Evolutionary conservation across 345 rosid species (phyloP), one percentile per base, ranked within the genome.

Genomic region (Melaleuca alternifolia): DNA sequence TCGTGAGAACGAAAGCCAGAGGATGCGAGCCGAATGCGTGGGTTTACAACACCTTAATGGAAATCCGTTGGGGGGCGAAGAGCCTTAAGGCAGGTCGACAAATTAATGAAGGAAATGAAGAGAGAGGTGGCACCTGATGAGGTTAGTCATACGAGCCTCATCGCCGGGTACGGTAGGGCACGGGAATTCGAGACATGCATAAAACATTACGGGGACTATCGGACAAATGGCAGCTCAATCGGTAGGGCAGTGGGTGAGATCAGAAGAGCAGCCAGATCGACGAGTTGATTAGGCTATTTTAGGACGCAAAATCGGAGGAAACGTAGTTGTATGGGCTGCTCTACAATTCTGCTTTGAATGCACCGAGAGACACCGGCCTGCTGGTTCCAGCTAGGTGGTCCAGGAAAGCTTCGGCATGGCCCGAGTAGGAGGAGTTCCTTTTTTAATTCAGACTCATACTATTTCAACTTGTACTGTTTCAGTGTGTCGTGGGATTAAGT

Each of bases 91-190:
- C 93, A 93, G 82, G 98, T 93, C 2, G 95, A 96, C 91, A 95
- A 94, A 93, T 46, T 95, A 6, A 95, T 98, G 98, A 95, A 91
- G 87, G 98, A 96, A 84, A 94, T 96, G 96, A 90, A 92, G 92
- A 89, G 98, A 77, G 93, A 92, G 85, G 91, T 95, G 84, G 89
- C 88, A 26, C 96, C 99, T 0, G 99, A 96, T 81, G 93, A 93
- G 90, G 95, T 96, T n/a, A 93, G 93, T 75, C 95, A 96, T 91
- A 95, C 98, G 0, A 93, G 93, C 65, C 86, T 95, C 54, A 92
- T 96, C 51, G 88, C 92, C 18, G 99, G 98, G 11, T 94, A 94
- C 82, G 94, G 91, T 56, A 93, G 91, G 89, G 94, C 91, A 13
- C 89, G 89, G 84, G 96, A 96, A 87, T 95, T 86, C 3, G 97